A percentile compares a stretch with the other conserved stretches of the same genome.
Evolutionary conservation across 805 yeast genomes (phyloP).

Genomic region (Wickerhamomyces hampshirensis): DNA sequence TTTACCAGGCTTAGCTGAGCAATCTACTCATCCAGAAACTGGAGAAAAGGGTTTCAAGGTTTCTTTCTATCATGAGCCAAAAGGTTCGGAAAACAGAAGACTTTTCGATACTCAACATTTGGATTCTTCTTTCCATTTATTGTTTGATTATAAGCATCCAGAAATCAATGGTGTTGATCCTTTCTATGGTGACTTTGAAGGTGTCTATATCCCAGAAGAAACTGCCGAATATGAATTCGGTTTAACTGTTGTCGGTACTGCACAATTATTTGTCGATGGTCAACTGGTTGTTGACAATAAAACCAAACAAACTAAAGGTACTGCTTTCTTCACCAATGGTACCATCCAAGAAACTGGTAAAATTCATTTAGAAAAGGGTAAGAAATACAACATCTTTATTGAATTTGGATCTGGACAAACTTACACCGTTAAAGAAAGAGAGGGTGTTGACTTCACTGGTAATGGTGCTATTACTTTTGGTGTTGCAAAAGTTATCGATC

Average conservation of each 20-base stretch:
- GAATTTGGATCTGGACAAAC: conserved; percentile 51
- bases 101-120: conserved; percentile 27
- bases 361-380: conserved; percentile 38
- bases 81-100: conserved; percentile 18
- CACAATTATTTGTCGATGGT: conserved; percentile 48
- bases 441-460: conserved; percentile 25
- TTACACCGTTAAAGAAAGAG: conserved; percentile 11
- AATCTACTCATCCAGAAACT: conserved; percentile 19
- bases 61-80: conserved; percentile 24
- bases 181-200: conserved; percentile 45
- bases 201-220: conserved; percentile 41
- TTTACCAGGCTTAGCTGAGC: conserved; percentile 31
- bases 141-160: conserved; percentile 28
- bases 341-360: conserved; percentile 44
- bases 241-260: conserved; percentile 48
- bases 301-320: conserved; percentile 45
- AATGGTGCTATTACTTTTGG: conserved; percentile 35
- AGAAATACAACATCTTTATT: conserved; percentile 39
- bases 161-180: conserved; percentile 16
- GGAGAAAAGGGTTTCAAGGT: conserved; percentile 23
- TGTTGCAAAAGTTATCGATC: conserved; percentile 24
- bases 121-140: conserved; percentile 16
- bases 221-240: conserved; percentile 50
- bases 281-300: conserved; percentile 51
- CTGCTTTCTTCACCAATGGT: conserved; percentile 49